phyloP scores from a whole-genome alignment of 73 alveolate species.

The Stentor coeruleus region DNA sequence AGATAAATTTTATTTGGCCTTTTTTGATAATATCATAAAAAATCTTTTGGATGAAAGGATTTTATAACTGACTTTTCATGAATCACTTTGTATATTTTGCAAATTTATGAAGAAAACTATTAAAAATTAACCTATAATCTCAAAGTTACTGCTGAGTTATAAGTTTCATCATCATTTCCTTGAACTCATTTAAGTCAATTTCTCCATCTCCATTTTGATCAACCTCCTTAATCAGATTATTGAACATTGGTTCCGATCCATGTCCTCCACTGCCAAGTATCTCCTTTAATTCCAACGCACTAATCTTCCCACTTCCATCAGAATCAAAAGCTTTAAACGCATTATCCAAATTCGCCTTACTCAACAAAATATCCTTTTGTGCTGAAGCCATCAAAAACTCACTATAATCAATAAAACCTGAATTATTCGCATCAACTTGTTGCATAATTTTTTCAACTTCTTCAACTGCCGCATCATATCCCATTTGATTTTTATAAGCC shows the following conservation, averaged over 20 bases:
- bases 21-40: background rate
- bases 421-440: background rate
- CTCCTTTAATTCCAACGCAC: background rate
- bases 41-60: background rate
- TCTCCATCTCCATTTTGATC: constrained; percentile 6
- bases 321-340: background rate
- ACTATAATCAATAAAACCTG: background rate
- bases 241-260: background rate
- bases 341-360: background rate
- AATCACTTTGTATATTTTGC: no score
- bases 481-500: background rate
- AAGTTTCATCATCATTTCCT: no score
- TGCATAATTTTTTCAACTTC: background rate
- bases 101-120: no score
- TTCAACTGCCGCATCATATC: background rate
- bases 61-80: no score
- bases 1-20: background rate
- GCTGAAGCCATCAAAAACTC: background rate
- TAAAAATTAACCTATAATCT: no score
- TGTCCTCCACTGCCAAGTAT: background rate
- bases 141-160: no score
- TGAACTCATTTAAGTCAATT: background rate
- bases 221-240: background rate
- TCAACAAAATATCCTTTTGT: background rate
- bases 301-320: background rate